Evolutionary conservation across 805 yeast genomes (phyloP).

Genomic region (Candida corydali): DNA sequence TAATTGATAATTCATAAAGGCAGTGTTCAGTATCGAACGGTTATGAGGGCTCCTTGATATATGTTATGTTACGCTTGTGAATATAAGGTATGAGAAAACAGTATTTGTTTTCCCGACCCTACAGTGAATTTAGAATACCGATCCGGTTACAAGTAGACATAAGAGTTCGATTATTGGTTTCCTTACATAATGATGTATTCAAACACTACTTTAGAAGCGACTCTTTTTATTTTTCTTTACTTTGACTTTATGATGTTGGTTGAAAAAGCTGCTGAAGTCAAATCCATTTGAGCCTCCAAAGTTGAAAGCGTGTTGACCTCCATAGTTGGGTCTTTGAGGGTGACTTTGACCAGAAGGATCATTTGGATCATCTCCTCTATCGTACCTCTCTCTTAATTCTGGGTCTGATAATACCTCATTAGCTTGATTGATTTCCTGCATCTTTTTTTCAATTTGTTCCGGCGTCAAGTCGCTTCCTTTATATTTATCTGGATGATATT

Average conservation of each 20-base stretch:
- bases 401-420: conserved; percentile 78
- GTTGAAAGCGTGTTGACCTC: conserved; percentile 10
- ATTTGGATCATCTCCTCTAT: conserved; percentile 54
- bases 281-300: conserved; percentile 12
- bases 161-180: too few relatives aligned
- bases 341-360: conserved; percentile 22
- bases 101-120: too few relatives aligned
- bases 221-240: conserved; percentile 15
- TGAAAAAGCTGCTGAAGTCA: conserved; percentile 9
- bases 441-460: conserved; percentile 71
- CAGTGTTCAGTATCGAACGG: too few relatives aligned
- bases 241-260: conserved; percentile 11
- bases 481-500: conserved; percentile 91
- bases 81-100: too few relatives aligned
- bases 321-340: conserved; percentile 9
- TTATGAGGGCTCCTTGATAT: too few relatives aligned
- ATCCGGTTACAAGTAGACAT: too few relatives aligned
- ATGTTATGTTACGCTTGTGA: too few relatives aligned
- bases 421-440: conserved; percentile 92
- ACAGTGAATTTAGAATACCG: too few relatives aligned
- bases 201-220: too few relatives aligned
- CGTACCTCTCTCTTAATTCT: conserved; percentile 62
- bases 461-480: conserved; percentile 59
- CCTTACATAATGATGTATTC: too few relatives aligned
- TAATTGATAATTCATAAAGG: too few relatives aligned